Percentiles rank a stretch among this genome's conserved stretches.
Evolutionary conservation across 164 flowering plant species (phyloP).

Genomic region (Brasenia schreberi): DNA sequence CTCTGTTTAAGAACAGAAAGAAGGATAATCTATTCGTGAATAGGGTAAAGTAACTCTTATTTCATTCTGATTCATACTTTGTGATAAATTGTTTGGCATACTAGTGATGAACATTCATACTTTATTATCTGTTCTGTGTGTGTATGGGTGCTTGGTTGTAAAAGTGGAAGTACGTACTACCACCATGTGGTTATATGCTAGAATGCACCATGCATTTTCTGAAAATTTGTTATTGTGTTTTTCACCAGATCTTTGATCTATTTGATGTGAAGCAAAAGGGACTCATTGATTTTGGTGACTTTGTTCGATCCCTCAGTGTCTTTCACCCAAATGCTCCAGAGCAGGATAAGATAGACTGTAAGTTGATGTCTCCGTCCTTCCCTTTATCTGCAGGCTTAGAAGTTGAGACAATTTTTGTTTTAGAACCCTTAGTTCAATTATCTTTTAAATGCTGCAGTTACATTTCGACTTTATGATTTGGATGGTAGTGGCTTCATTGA

Average conservation of each 20-base stretch:
- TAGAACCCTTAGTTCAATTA: not conserved
- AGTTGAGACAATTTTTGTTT: not conserved
- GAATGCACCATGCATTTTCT: not conserved
- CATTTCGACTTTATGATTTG: conserved; percentile 86
- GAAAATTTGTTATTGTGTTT: not conserved
- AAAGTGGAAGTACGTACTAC: not conserved
- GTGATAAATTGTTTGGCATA: not conserved
- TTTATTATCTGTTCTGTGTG: not conserved
- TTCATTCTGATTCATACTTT: not conserved
- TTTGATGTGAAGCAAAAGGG: conserved; percentile 86
- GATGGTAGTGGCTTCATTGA: conserved; percentile 89
- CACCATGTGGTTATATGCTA: not conserved
- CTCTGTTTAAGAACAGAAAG: conserved; percentile 81
- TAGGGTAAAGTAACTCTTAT: conserved; percentile 38
- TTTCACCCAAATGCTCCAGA: conserved; percentile 85
- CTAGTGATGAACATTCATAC: not conserved
- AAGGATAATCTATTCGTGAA: conserved; percentile 88
- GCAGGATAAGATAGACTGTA: conserved; percentile 88
- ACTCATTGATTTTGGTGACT: conserved; percentile 90
- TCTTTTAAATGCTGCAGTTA: conserved; percentile 29
- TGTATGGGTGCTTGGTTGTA: not conserved
- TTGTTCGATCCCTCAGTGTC: conserved; percentile 76
- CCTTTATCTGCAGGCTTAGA: no score
- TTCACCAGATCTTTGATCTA: conserved; percentile 76
- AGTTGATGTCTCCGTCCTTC: conserved; percentile 12